These are phyloP conservation scores for Cryptosporidium sp. DNA, from an alignment of 169 alveolate species.

Conservation along the genomic window DNA sequence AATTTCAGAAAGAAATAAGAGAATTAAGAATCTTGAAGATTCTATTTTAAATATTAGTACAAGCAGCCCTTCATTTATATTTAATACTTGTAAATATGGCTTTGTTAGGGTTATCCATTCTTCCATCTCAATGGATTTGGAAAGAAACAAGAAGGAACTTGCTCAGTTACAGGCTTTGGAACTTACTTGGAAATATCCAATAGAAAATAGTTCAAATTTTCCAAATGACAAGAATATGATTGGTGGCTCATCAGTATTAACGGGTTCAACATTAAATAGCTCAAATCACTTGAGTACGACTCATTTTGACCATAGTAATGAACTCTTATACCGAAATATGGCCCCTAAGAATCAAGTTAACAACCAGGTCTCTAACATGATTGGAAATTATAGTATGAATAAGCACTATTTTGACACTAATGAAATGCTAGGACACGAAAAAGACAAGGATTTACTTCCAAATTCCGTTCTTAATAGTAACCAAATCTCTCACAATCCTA, in stretches of 20 bases:
- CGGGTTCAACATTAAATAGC: neutral
- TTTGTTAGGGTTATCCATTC: conserved; percentile 35
- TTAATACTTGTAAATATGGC: conserved; percentile 62
- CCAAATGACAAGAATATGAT: neutral
- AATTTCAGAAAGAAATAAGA: conserved; percentile 23
- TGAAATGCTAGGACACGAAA: neutral
- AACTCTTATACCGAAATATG: conserved; percentile 3
- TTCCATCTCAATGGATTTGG: conserved; percentile 40
- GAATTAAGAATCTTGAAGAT: conserved; percentile 40
- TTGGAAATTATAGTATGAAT: neutral
- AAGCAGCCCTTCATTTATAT: conserved; percentile 30
- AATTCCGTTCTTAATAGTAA: neutral
- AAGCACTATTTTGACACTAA: conserved; percentile 1
- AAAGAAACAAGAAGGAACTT: conserved; percentile 47
- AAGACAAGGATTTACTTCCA: neutral
- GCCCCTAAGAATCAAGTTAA: neutral
- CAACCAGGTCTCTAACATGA: neutral
- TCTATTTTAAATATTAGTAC: conserved; percentile 11
- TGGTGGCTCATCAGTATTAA: neutral
- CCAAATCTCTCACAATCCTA: neutral
- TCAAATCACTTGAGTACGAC: neutral
- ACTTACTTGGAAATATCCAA: conserved; percentile 59
- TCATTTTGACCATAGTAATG: neutral
- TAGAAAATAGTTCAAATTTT: conserved; percentile 16
- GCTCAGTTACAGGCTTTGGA: conserved; percentile 61